Evolutionary conservation across 495 filamentous ascomycete species (phyloP), one percentile per base, ranked within the genome.

Genomic region (Lasiosphaeris hirsuta): DNA sequence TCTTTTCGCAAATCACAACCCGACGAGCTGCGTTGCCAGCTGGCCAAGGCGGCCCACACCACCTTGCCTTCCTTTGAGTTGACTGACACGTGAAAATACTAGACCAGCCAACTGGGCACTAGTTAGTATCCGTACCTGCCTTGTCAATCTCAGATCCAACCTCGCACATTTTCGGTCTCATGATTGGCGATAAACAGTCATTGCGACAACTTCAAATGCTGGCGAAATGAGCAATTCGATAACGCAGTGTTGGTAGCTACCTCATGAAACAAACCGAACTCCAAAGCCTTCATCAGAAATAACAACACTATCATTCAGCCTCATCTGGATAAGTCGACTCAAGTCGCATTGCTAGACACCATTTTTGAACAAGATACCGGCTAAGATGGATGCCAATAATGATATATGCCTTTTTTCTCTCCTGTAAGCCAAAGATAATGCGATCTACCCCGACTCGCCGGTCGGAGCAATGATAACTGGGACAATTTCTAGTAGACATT

Each of bases 1-100:
- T n/a, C n/a, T n/a, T n/a, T n/a, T n/a, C n/a, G n/a, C n/a, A n/a
- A n/a, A n/a, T n/a, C n/a, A n/a, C n/a, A n/a, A n/a, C n/a, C n/a
- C 17, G 43, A 15, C 18, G 43, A 19, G 15, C 23, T 9, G 43
- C 17, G 14, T 23, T 46, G 13, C 18, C 30, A 18, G 43, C 43
- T 46, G 18, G 43, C 2, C 23, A 30, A 5, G 23, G 23, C 23
- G 23, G 23, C 23, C 23, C 23, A 30, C 23, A 5, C 5, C 23
- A 30, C 23, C 23, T 30, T 30, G 23, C n/a, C n/a, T 30, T 30
- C 23, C 23, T 30, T 30, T 30, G 23, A 30, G 23, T 44, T 33
- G 3, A 38, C 37, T 57, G 51, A 51, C 60, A 62, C 55, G 55
- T 62, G 60, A 62, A 59, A 44, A n/a, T 44, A n/a, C n/a, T n/a